Percentiles rank a stretch among this genome's conserved stretches.
Conservation (phyloP, 345 rosid genomes). For the Carallia pectinifolia region DNA sequence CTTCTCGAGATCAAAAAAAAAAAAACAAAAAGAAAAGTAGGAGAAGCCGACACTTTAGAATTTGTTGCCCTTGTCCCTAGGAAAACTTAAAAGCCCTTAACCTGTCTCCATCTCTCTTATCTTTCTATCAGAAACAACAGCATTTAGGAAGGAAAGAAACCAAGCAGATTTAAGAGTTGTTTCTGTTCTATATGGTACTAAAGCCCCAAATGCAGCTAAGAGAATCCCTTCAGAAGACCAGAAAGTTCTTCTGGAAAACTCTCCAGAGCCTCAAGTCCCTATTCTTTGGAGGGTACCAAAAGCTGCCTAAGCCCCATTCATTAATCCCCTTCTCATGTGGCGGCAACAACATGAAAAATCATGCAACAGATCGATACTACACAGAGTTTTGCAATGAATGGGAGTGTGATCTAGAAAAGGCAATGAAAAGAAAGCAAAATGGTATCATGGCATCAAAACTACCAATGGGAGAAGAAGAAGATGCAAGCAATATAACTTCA, state of each 20-base stretch:
- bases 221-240: conserved; percentile 57
- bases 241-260: conserved; percentile 47
- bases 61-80: conserved; percentile 20
- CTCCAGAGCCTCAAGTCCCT: conserved; percentile 51
- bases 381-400: conserved; percentile 34
- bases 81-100: conserved; percentile 12
- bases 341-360: conserved; percentile 18
- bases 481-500: conserved; percentile 19
- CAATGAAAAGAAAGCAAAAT: conserved; percentile 24
- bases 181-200: conserved; percentile 10
- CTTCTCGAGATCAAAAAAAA: too few relatives aligned
- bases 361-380: conserved; percentile 29
- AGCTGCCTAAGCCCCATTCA: conserved; percentile 37
- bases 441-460: conserved; percentile 8
- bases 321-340: conserved; percentile 36
- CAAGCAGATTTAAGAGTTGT: conserved; percentile 4
- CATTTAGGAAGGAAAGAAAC: conserved; percentile 8
- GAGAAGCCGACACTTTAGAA: conserved; percentile 19
- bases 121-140: conserved; percentile 13
- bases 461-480: conserved; percentile 13
- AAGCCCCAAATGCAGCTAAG: conserved; percentile 39
- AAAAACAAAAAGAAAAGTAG: conserved; percentile 17
- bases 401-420: conserved; percentile 36
- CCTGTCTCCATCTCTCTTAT: conserved; percentile 26
- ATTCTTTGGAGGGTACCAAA: conserved; percentile 44